Percentiles rank a stretch among this genome's conserved stretches.
Evolutionary conservation across 352 stramenopile species (phyloP).

Genomic region (Globisporangium sylvaticum): DNA sequence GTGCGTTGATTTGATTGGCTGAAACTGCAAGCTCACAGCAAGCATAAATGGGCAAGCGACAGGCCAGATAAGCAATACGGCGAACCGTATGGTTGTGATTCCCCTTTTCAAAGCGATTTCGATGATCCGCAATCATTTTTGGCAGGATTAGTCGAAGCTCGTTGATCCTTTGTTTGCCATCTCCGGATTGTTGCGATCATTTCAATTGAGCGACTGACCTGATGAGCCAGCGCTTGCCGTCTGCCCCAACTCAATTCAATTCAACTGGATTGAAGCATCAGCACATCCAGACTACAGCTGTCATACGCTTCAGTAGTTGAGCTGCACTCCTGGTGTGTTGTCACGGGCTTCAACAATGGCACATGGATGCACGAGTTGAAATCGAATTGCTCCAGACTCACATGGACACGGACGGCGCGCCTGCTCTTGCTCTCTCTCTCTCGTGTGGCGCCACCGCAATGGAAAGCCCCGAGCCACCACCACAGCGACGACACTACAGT

Average conservation of each 20-base stretch:
- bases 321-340: not conserved
- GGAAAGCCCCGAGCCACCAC: not conserved
- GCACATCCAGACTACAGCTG: not conserved
- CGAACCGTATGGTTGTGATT: not conserved
- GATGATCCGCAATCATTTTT: not conserved
- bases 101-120: not conserved
- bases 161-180: too few relatives aligned
- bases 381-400: not conserved
- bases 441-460: not conserved
- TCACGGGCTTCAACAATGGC: not conserved
- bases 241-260: not conserved
- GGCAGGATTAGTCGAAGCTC: not conserved
- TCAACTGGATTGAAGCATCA: not conserved
- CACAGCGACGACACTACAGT: too few relatives aligned
- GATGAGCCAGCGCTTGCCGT: not conserved
- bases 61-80: not conserved
- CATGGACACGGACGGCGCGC: not conserved
- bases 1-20: not conserved
- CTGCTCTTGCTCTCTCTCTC: not conserved
- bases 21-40: not conserved
- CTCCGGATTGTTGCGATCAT: not conserved
- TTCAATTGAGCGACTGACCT: not conserved
- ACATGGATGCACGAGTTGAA: not conserved
- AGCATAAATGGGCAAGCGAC: not conserved
- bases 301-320: not conserved